Percentiles rank a stretch among this genome's conserved stretches.
Conservation (phyloP, 306 rosid genomes). For the Pterocarpus macrocarpus region DNA sequence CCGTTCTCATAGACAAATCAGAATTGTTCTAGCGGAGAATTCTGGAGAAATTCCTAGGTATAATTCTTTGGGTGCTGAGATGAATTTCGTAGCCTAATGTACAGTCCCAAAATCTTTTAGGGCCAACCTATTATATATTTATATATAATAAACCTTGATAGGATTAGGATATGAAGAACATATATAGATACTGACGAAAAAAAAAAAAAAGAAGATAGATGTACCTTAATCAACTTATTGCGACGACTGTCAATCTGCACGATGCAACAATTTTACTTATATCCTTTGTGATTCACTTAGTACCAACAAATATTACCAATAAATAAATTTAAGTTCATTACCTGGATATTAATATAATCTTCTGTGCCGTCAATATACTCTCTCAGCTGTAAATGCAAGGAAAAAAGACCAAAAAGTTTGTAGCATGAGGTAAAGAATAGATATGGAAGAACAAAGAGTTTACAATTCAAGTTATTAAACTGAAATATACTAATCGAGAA, state of each 20-base stretch:
- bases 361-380: conserved; percentile 90
- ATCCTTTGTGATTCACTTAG: conserved; percentile 25
- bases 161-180: no score
- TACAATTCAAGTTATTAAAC: no score
- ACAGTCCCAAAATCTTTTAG: no score
- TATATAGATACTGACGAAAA: no score
- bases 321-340: conserved; percentile 32
- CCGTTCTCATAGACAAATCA: no score
- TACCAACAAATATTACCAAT: neutral
- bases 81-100: no score
- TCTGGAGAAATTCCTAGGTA: no score
- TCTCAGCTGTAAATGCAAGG: conserved; percentile 65
- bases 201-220: neutral
- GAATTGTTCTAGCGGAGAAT: no score
- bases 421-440: neutral
- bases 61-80: no score
- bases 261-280: conserved; percentile 24
- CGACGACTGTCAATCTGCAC: conserved; percentile 81
- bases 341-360: conserved; percentile 93
- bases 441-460: neutral
- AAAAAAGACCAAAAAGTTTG: conserved; percentile 1
- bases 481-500: no score
- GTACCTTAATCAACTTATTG: conserved; percentile 78
- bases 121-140: no score
- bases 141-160: no score